Base-by-base conservation (phyloP, 352 stramenopile species). In the Hyaloperonospora arabidopsidis region DNA sequence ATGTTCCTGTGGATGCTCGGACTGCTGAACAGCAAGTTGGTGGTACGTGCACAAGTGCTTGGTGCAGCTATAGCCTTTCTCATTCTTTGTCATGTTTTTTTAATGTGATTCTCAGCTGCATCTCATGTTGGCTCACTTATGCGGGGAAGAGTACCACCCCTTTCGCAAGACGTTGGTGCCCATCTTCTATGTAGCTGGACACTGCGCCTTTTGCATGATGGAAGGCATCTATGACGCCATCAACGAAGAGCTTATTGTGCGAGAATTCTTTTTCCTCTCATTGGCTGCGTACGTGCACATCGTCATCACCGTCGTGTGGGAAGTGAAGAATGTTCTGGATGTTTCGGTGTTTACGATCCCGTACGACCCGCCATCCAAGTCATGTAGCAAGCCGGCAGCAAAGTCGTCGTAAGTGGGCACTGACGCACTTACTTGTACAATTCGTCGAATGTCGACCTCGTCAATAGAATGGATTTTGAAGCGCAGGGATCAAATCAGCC, bases 121-220 rank as follows among this genome's bases (percentile, higher is more conserved):
- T 56, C 70, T 94, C 53, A 94, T 94, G 84, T 59, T 94, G 21
- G 84, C 84, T 46, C 84, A 94, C 48, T 57, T 94, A 59, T 92
- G 81, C 17, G 82, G 80, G 6, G 84, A 94, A 56, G 84, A 94
- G 61, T 94, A 92, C 54, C 84, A 92, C 49, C 84, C 84, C 50
- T 94, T 92, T 67, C 84, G 84, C 49, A 94, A 94, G 67, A 94
- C 84, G 51, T 80, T 94, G 14, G 84, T 92, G 49, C 84, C 84
- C n/a, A 86, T 94, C 51, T 90, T 94, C 55, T 94, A 90, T 65
- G 82, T 94, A 18, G 84, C 84, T 14, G 84, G 72, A 21, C 84
- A 94, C 58, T 87, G 75, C 59, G 69, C 72, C 35, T 93, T 91
- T 63, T 80, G 79, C 49, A 86, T 90, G 74, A 44, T 88, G 48